Conservation (phyloP, 768 basidiomycete species). For the Leccinellum albellum region DNA sequence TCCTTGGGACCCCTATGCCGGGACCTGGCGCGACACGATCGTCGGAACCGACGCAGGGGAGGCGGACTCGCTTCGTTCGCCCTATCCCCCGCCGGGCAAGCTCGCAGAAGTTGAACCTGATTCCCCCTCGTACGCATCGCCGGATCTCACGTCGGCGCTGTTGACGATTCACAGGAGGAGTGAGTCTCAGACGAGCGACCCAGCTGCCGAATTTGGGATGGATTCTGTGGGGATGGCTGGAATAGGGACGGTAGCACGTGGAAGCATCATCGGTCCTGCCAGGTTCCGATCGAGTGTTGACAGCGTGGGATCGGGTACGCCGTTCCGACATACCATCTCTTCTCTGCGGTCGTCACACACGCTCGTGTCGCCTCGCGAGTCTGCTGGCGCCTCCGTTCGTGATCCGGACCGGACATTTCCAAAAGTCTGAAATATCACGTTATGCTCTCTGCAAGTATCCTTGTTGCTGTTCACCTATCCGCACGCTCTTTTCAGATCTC, state of each 20-base stretch:
- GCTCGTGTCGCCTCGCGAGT: background rate
- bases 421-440: background rate
- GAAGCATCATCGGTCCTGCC: constrained; percentile 24
- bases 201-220: constrained; percentile 21
- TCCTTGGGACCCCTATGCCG: constrained; percentile 24
- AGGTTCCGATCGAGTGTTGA: constrained; percentile 13
- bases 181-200: background rate
- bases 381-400: background rate
- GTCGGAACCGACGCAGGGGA: constrained; percentile 25
- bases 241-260: constrained; percentile 40
- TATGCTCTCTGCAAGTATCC: background rate
- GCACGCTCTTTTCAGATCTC: background rate
- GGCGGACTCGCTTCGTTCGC: constrained; percentile 8
- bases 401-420: constrained; percentile 10
- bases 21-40: constrained; percentile 28
- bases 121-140: constrained; percentile 25
- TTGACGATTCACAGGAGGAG: constrained; percentile 16
- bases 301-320: constrained; percentile 7
- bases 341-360: constrained; percentile 6
- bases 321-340: constrained; percentile 2
- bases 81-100: constrained; percentile 5
- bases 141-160: constrained; percentile 29
- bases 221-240: constrained; percentile 39
- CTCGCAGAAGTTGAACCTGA: background rate
- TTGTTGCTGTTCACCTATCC: background rate